phyloP scores from a whole-genome alignment of 2,329 filamentous ascomycete species.

The Neurospora crassa region DNA sequence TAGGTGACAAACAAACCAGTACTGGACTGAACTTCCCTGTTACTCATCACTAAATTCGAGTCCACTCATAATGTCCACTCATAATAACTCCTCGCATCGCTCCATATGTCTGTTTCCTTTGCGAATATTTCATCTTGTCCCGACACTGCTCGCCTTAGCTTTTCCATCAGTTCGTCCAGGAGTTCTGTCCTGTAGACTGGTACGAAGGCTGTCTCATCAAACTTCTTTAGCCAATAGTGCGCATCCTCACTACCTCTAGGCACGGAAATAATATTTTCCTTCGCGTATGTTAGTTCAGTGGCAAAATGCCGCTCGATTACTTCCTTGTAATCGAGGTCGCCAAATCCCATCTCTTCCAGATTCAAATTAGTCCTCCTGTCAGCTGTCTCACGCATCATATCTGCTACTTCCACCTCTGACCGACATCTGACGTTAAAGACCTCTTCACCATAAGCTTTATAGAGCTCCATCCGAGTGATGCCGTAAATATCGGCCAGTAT shows the following conservation, averaged over 20 bases:
- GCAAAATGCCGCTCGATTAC: not conserved
- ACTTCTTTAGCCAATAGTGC: not conserved
- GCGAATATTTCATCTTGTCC: not conserved
- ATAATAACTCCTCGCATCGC: too few relatives aligned
- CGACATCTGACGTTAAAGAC: too few relatives aligned
- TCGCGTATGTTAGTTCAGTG: not conserved
- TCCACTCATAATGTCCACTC: too few relatives aligned
- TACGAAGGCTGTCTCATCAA: not conserved
- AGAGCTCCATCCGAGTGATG: not conserved
- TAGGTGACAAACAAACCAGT: too few relatives aligned
- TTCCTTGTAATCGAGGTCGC: not conserved
- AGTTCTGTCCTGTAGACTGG: not conserved
- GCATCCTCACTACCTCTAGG: fast-evolving
- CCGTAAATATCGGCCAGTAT: not conserved
- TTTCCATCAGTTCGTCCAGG: not conserved
- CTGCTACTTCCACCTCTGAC: too few relatives aligned
- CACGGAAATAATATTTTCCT: not conserved
- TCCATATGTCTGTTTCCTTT: not conserved
- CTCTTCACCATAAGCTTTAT: too few relatives aligned
- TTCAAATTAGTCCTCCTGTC: not conserved
- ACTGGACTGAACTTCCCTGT: not conserved
- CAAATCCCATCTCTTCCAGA: not conserved
- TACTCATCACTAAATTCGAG: too few relatives aligned
- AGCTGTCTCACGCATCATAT: not conserved
- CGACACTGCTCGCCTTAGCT: not conserved